Conservation (phyloP, 352 stramenopile genomes). For the Pythium guiyangense region DNA sequence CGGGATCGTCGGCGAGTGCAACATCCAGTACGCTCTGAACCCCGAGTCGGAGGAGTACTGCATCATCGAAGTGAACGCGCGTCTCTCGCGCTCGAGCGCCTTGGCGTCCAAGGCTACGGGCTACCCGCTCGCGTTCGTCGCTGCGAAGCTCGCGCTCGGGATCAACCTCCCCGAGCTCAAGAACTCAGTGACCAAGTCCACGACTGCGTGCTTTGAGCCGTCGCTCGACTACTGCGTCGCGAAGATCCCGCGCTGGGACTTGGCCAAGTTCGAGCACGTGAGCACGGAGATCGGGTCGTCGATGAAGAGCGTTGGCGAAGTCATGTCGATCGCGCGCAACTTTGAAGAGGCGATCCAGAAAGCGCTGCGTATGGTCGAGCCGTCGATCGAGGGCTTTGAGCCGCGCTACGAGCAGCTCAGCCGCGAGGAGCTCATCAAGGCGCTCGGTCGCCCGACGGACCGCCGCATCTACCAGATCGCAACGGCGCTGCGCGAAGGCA, state of each 20-base stretch:
- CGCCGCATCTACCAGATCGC: conserved; percentile 86
- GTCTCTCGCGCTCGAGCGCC: conserved; percentile 96
- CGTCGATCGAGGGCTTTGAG: conserved; percentile 83
- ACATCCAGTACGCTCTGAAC: conserved; percentile 98
- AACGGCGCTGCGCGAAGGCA: conserved; percentile 85
- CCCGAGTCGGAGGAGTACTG: conserved; percentile 94
- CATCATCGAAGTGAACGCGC: conserved; percentile 99
- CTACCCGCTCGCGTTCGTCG: conserved; percentile 98
- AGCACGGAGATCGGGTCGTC: conserved; percentile 93
- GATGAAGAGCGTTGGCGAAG: conserved; percentile 97
- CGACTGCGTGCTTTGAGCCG: conserved; percentile 97
- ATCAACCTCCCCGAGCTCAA: conserved; percentile 94
- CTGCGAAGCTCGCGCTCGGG: conserved; percentile 95
- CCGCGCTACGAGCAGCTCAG: conserved; percentile 62
- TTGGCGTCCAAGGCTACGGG: conserved; percentile 98
- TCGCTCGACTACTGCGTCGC: conserved; percentile 97
- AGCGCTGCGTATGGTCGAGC: conserved; percentile 96
- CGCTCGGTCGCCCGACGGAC: conserved; percentile 62
- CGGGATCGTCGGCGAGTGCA: conserved; percentile 97
- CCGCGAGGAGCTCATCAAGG: conserved; percentile 68
- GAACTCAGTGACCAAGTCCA: conserved; percentile 96
- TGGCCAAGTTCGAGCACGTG: conserved; percentile 96
- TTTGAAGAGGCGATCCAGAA: conserved; percentile 98
- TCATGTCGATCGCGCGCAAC: conserved; percentile 96
- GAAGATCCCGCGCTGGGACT: conserved; percentile 97